phyloP scores from a whole-genome alignment of 139 green algal species.

The Chlamydomonas sp. region DNA sequence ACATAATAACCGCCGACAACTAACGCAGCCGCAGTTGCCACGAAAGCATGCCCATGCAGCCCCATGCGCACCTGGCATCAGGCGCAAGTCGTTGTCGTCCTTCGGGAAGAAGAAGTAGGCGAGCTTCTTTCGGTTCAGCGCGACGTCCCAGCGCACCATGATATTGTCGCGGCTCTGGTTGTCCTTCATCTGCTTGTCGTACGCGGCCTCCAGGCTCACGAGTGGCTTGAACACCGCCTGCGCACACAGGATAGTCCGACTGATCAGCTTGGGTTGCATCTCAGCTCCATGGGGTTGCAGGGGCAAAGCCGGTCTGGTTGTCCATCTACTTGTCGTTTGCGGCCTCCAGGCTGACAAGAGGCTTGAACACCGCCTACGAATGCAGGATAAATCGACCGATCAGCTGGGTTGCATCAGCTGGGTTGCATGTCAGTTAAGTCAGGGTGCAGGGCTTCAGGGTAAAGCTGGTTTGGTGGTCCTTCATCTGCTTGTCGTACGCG shows the following conservation, averaged over 20 bases:
- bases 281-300: too few species aligned
- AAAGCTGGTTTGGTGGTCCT: slow-evolving; percentile 77
- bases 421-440: too few species aligned
- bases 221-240: slow-evolving; percentile 47
- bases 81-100: slow-evolving; percentile 50
- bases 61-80: slow-evolving; percentile 40
- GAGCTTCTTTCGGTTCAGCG: slow-evolving; percentile 83
- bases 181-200: slow-evolving; percentile 84
- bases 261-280: too few species aligned
- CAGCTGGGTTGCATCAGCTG: too few species aligned
- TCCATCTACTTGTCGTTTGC: slow-evolving; percentile 87
- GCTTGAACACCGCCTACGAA: slow-evolving; percentile 44
- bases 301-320: slow-evolving; percentile 65
- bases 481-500: slow-evolving; percentile 83
- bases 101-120: slow-evolving; percentile 87
- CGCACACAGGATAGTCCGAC: too few species aligned
- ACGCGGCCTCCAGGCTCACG: slow-evolving; percentile 90
- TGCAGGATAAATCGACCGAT: too few species aligned
- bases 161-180: slow-evolving; percentile 78
- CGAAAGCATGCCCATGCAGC: neutral
- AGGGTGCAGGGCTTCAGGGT: too few species aligned
- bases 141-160: slow-evolving; percentile 83
- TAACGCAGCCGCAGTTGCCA: neutral
- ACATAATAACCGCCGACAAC: too few species aligned
- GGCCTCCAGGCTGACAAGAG: slow-evolving; percentile 83